A percentile compares a stretch with the other conserved stretches of the same genome.
These are phyloP conservation scores for Rheum nobile DNA, from an alignment of 148 eudicot species.

Conservation along the genomic window DNA sequence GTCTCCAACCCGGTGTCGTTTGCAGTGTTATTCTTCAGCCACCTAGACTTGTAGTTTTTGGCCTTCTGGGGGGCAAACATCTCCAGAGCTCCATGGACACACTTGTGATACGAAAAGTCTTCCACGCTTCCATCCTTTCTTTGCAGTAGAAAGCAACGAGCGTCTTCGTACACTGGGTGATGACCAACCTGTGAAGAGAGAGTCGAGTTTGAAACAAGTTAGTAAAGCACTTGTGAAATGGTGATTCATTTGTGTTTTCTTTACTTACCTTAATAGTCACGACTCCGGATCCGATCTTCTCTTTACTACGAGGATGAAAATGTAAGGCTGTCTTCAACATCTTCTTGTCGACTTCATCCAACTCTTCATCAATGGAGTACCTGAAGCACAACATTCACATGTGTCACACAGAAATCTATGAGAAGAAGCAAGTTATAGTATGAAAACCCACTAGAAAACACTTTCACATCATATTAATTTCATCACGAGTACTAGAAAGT, in stretches of 20 bases:
- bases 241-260: neutral
- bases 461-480: too few species aligned
- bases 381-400: constrained; percentile 22
- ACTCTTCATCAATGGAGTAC: constrained; percentile 36
- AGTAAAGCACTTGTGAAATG: neutral
- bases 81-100: constrained; percentile 47
- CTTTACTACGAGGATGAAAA: constrained; percentile 59
- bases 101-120: constrained; percentile 79
- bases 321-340: constrained; percentile 41
- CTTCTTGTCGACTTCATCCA: constrained; percentile 45
- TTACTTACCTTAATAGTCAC: constrained; percentile 52
- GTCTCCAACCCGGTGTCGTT: neutral
- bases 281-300: constrained; percentile 71
- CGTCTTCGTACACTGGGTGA: constrained; percentile 33
- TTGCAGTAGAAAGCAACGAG: constrained; percentile 63
- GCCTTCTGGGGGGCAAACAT: constrained; percentile 42
- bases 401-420: constrained; percentile 2
- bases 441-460: too few species aligned
- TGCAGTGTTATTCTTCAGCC: constrained; percentile 17
- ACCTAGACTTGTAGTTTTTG: constrained; percentile 27
- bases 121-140: constrained; percentile 52
- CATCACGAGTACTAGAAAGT: too few species aligned
- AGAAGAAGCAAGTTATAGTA: too few species aligned
- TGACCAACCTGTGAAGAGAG: constrained; percentile 42
- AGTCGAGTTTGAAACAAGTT: too few species aligned